Percentiles rank a stretch among this genome's conserved stretches.
Evolutionary conservation across 2,329 filamentous ascomycete species (phyloP).

Genomic region (Ophiostoma himal-ulmi): DNA sequence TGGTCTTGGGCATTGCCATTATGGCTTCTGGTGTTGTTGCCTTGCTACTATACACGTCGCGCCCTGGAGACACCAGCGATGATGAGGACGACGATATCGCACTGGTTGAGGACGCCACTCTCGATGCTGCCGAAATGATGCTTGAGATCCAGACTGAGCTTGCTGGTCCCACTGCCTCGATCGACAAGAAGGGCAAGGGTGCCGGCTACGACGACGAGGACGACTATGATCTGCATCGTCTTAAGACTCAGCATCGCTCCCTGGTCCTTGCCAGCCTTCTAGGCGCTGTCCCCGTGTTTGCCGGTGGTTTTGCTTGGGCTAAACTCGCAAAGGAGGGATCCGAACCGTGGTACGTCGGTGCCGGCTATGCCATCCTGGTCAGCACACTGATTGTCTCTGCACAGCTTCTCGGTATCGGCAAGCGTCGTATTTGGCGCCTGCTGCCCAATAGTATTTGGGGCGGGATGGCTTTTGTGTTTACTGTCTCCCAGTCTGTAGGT

Average conservation of each 20-base stretch:
- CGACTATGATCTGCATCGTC: slow-evolving; percentile 51
- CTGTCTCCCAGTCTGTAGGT: slow-evolving; percentile 79
- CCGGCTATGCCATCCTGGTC: slow-evolving; percentile 40
- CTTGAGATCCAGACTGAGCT: slow-evolving; percentile 43
- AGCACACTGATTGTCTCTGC: slow-evolving; percentile 40
- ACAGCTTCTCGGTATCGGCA: slow-evolving; percentile 42
- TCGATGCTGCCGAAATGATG: slow-evolving; percentile 55
- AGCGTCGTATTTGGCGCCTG: slow-evolving; percentile 41
- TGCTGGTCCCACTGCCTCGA: neutral
- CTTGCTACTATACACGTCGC: slow-evolving; percentile 66
- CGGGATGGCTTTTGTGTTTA: slow-evolving; percentile 76
- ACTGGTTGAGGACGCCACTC: slow-evolving; percentile 49
- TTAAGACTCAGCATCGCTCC: slow-evolving; percentile 38
- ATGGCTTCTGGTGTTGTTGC: slow-evolving; percentile 62
- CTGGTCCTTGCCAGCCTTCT: slow-evolving; percentile 37
- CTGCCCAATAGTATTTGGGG: slow-evolving; percentile 77
- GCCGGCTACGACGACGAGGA: slow-evolving; percentile 36
- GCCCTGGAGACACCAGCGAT: slow-evolving; percentile 46
- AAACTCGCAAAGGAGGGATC: neutral
- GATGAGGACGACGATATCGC: slow-evolving; percentile 24
- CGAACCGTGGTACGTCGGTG: slow-evolving; percentile 38
- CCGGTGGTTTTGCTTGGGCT: slow-evolving; percentile 13
- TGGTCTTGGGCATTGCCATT: slow-evolving; percentile 71
- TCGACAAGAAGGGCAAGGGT: neutral
- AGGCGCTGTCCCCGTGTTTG: slow-evolving; percentile 31